phyloP scores from a whole-genome alignment of 495 filamentous ascomycete genomes.

The Thermothielavioides terrestris region DNA sequence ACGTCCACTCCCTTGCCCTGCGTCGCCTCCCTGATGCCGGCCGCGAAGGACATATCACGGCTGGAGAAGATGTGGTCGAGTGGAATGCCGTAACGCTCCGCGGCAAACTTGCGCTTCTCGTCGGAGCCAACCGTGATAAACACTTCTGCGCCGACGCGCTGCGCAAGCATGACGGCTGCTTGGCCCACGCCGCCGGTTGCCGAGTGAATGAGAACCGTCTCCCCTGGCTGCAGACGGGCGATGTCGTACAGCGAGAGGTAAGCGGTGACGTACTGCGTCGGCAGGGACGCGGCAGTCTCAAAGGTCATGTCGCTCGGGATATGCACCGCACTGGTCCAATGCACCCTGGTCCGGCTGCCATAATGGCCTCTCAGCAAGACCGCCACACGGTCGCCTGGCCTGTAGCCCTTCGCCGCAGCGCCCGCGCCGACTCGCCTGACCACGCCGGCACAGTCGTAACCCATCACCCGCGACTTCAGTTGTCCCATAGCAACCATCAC shows the following conservation, averaged over 20 bases:
- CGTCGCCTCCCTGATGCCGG: constrained; percentile 39
- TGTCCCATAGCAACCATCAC: constrained; percentile 46
- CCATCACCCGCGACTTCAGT: constrained; percentile 30
- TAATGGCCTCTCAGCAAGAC: constrained; percentile 27
- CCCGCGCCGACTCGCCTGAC: constrained; percentile 45
- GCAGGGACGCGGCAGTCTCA: constrained; percentile 42
- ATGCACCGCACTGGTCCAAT: constrained; percentile 19
- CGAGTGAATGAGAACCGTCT: constrained; percentile 51
- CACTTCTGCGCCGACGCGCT: constrained; percentile 43
- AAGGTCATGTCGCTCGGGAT: constrained; percentile 43
- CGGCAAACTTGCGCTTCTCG: constrained; percentile 37
- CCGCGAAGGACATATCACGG: constrained; percentile 31
- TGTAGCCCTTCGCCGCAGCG: constrained; percentile 32
- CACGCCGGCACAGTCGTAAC: constrained; percentile 38
- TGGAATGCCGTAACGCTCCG: constrained; percentile 42
- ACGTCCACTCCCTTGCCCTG: constrained; percentile 46
- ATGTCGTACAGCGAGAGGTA: constrained; percentile 39
- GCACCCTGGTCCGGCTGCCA: constrained; percentile 7
- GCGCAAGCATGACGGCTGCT: constrained; percentile 47
- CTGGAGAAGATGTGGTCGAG: constrained; percentile 46
- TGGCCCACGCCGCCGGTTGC: constrained; percentile 51
- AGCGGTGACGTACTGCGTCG: constrained; percentile 46
- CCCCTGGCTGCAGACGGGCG: constrained; percentile 36
- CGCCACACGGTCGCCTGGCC: constrained; percentile 42
- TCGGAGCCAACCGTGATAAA: constrained; percentile 46